phyloP scores from a whole-genome alignment of 352 stramenopile genomes.

The Vaucheria bursata region DNA sequence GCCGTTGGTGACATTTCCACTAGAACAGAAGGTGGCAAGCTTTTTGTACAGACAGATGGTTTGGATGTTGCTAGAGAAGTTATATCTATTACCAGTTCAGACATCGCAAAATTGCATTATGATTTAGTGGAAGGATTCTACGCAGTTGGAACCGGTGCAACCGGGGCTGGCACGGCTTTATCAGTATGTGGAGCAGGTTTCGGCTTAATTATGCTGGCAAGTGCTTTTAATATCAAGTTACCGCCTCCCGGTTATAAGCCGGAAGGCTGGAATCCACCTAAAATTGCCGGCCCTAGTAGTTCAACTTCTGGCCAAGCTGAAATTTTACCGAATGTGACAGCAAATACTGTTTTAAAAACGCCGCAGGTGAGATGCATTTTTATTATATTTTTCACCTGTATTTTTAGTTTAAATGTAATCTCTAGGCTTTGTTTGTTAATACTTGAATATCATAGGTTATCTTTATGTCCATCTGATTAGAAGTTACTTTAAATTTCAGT shows the following conservation, averaged over 20 bases:
- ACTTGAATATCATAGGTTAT: too few relatives aligned
- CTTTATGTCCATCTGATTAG: too few relatives aligned
- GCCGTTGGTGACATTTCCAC: constrained; percentile 17
- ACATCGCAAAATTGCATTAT: constrained; percentile 46
- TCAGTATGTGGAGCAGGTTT: constrained; percentile 46
- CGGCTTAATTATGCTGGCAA: constrained; percentile 49
- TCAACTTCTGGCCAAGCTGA: not conserved
- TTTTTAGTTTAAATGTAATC: too few relatives aligned
- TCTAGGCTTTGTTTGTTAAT: too few relatives aligned
- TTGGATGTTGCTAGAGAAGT: constrained; percentile 43
- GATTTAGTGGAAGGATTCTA: constrained; percentile 52
- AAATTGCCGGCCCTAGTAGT: not conserved
- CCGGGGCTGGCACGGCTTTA: constrained; percentile 52
- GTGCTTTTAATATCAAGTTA: constrained; percentile 48
- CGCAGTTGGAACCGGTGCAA: constrained; percentile 53
- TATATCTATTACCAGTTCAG: constrained; percentile 49
- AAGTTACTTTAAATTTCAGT: too few relatives aligned
- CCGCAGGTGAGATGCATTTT: constrained; percentile 7
- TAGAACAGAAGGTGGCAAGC: not conserved
- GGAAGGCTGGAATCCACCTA: not conserved
- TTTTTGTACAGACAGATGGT: not conserved
- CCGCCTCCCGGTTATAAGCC: constrained; percentile 47
- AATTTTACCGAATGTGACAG: not conserved
- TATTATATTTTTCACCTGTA: too few relatives aligned
- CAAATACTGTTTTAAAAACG: constrained; percentile 7